Percentiles rank a stretch among this genome's conserved stretches.
Evolutionary conservation across 2,329 filamentous ascomycete genomes (phyloP).

Genomic region (Pseudogymnoascus verrucosus): DNA sequence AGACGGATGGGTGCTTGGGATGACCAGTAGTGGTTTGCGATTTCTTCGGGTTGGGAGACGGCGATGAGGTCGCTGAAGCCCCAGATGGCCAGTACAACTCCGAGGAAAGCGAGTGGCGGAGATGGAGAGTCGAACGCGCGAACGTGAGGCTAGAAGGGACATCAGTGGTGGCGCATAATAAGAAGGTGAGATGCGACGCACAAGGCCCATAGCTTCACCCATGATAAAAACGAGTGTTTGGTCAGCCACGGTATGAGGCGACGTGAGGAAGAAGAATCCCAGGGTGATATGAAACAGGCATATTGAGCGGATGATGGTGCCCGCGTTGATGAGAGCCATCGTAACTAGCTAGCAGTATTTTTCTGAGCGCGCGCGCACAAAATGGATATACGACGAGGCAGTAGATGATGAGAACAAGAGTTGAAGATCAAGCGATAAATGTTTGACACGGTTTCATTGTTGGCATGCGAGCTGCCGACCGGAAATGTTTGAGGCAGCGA

Average conservation of each 20-base stretch:
- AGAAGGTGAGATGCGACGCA: slow-evolving; percentile 32
- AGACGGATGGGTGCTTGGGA: slow-evolving; percentile 61
- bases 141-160: slow-evolving; percentile 46
- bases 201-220: slow-evolving; percentile 76
- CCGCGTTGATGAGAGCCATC: slow-evolving; percentile 78
- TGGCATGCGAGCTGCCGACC: slow-evolving; percentile 6
- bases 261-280: slow-evolving; percentile 74
- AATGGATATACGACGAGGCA: neutral
- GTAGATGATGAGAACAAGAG: neutral
- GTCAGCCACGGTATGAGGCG: slow-evolving; percentile 63
- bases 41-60: slow-evolving; percentile 60
- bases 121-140: slow-evolving; percentile 60
- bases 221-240: slow-evolving; percentile 74
- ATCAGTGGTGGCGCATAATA: slow-evolving; percentile 10
- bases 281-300: slow-evolving; percentile 79
- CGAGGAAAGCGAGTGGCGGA: slow-evolving; percentile 65
- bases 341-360: slow-evolving; percentile 15
- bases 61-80: slow-evolving; percentile 58
- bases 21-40: slow-evolving; percentile 54
- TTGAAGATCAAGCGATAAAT: neutral
- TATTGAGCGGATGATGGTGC: slow-evolving; percentile 71
- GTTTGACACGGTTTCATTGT: slow-evolving; percentile 6
- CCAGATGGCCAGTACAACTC: slow-evolving; percentile 54
- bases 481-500: neutral
- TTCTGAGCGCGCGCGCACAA: neutral